These are phyloP conservation scores for Fraxinus anomala DNA, from an alignment of 257 asterid species.

Conservation along the genomic window DNA sequence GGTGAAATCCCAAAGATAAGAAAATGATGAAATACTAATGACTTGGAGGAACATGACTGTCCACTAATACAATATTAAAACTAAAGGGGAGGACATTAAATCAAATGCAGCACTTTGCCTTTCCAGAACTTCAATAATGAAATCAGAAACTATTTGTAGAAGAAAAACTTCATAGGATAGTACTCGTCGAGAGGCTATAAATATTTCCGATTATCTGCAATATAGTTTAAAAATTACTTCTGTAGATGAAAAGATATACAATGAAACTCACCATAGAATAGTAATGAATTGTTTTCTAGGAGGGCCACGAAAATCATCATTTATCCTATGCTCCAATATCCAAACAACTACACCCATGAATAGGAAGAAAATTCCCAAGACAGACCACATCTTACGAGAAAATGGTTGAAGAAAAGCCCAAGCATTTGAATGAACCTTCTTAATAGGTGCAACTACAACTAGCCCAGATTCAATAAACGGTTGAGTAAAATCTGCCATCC, in stretches of 20 bases:
- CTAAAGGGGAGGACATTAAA: not conserved
- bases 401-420: constrained; percentile 52
- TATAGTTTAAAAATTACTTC: not conserved
- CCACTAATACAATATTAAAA: not conserved
- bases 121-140: not conserved
- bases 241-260: not conserved
- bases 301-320: constrained; percentile 60
- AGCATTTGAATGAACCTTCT: constrained; percentile 29
- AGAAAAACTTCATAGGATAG: not conserved
- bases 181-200: not conserved
- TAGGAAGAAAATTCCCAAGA: constrained; percentile 34
- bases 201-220: not conserved
- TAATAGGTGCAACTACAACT: constrained; percentile 45
- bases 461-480: constrained; percentile 42
- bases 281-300: constrained; percentile 46
- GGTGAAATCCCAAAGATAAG: not conserved
- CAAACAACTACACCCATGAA: constrained; percentile 44
- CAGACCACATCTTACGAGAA: constrained; percentile 39
- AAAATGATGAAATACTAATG: not conserved
- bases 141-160: not conserved
- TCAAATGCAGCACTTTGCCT: not conserved
- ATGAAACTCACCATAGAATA: constrained; percentile 39
- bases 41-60: not conserved
- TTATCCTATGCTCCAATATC: constrained; percentile 47
- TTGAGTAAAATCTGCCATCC: constrained; percentile 38